phyloP scores from a whole-genome alignment of 2,329 filamentous ascomycete species.

The Colletotrichum spaethianum region DNA sequence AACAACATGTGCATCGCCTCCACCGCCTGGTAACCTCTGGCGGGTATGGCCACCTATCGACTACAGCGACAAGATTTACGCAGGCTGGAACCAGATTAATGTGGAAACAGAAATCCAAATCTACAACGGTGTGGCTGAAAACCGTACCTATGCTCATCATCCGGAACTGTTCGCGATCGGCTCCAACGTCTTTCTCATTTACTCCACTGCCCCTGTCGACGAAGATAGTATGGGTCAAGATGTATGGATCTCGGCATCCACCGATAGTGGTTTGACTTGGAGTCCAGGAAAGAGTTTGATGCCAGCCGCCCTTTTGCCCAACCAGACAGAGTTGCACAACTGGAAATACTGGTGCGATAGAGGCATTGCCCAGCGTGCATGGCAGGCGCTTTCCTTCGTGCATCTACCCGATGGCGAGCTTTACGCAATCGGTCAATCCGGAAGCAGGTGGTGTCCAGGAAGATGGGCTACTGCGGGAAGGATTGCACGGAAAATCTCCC shows the following conservation, averaged over 20 bases:
- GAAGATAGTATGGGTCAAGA: constrained; percentile 48
- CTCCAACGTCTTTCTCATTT: constrained; percentile 42
- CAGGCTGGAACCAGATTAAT: constrained; percentile 46
- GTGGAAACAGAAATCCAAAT: constrained; percentile 43
- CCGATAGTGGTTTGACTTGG: constrained; percentile 45
- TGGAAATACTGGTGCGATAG: constrained; percentile 46
- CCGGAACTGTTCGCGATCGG: constrained; percentile 44
- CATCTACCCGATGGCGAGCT: constrained; percentile 34
- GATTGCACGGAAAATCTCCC: constrained; percentile 39
- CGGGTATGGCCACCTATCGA: constrained; percentile 43
- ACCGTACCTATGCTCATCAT: constrained; percentile 46
- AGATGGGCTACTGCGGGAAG: constrained; percentile 41
- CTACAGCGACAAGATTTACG: constrained; percentile 45
- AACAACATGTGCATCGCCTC: constrained; percentile 9
- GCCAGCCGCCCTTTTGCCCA: constrained; percentile 45
- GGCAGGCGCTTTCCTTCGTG: constrained; percentile 41
- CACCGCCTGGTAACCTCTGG: constrained; percentile 41
- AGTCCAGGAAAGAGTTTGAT: constrained; percentile 39
- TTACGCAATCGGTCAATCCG: constrained; percentile 43
- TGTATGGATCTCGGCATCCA: constrained; percentile 44
- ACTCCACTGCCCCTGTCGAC: constrained; percentile 46
- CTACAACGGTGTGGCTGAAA: constrained; percentile 43
- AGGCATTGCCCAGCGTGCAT: constrained; percentile 44
- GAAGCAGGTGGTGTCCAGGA: constrained; percentile 37
- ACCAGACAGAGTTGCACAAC: constrained; percentile 44